These are phyloP conservation scores for Diaporthe sp. DNA, from an alignment of 2,329 filamentous ascomycete species.

Conservation along the genomic window DNA sequence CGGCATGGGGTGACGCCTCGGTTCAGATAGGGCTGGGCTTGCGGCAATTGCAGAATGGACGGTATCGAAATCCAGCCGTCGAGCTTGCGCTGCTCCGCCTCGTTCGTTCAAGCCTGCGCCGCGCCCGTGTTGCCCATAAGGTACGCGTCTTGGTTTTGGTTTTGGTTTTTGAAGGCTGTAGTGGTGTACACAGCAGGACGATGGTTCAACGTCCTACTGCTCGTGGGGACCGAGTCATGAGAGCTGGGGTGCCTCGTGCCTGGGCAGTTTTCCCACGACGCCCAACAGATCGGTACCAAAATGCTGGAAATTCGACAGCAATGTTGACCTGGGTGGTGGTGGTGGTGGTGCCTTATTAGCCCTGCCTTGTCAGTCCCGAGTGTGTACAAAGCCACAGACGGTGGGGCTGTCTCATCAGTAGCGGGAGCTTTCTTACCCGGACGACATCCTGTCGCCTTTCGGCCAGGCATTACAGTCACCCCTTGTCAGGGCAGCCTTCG, in stretches of 20 bases:
- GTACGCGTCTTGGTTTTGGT: constrained; percentile 21
- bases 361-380: not conserved
- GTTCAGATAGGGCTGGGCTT: constrained; percentile 16
- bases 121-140: constrained; percentile 10
- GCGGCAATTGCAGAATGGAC: not conserved
- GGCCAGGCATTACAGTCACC: not conserved
- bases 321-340: not conserved
- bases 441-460: not conserved
- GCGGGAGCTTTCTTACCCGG: constrained; percentile 21
- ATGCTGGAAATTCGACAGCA: constrained; percentile 3
- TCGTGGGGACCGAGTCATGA: constrained; percentile 9
- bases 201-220: not conserved
- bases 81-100: constrained; percentile 16
- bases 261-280: not conserved
- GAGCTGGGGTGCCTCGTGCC: not conserved
- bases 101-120: constrained; percentile 16
- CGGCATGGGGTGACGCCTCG: constrained; percentile 2
- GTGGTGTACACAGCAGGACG: not conserved
- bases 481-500: constrained; percentile 1
- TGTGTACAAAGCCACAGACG: constrained; percentile 2
- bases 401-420: constrained; percentile 17
- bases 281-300: constrained; percentile 11
- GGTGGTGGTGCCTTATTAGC: not conserved
- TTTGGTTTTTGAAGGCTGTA: not conserved
- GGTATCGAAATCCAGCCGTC: not conserved